Base-by-base conservation (phyloP, 495 filamentous ascomycete species). In the Thermothielavioides terrestris region DNA sequence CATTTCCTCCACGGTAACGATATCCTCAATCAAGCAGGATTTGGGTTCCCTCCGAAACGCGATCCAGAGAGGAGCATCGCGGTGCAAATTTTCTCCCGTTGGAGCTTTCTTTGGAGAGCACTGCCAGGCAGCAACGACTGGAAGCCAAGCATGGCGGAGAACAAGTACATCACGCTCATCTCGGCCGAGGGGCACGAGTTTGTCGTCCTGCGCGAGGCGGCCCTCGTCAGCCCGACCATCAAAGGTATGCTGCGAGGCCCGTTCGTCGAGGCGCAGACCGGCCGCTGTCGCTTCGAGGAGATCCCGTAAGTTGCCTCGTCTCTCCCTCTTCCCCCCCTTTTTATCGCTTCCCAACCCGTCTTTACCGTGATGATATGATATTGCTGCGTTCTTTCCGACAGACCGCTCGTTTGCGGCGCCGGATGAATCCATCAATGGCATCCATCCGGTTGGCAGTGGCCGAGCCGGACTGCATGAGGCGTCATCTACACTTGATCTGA, bases 181-280 rank as follows among this genome's bases (percentile, higher is more conserved):
- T 96, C 90, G 0, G 76, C 71, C 49, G 94, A 97, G 63, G 86
- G 83, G 37, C 95, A 84, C 65, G 88, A 95, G 62, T 97, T 90
- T 62, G 78, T 94, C 40, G 69, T 96, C 30, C 81, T 83, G 6
- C 82, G 89, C 38, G 86, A 85, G 39, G 82, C 86, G 0, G 81
- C 88, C 37, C 78, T 78, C 53, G 66, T 86, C 42, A 88, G 87
- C 17, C 82, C 82, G 17, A 83, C 83, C 17, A 86, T 98, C 57
- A 82, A 78, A 51, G 77, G 82, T 57, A 95, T 95, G 89, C 66
- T 98, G 36, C 84, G 94, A 56, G 88, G 87, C 60, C 77, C 75
- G 42, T 94, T 94, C 66, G 57, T 68, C 10, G 89, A 95, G 68
- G 76, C 83, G 0, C 59, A 70, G 9, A 78, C 77, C 1, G 85